Evolutionary conservation across 169 alveolate genomes (phyloP).

Genomic region (Ichthyophthirius multifiliis): DNA sequence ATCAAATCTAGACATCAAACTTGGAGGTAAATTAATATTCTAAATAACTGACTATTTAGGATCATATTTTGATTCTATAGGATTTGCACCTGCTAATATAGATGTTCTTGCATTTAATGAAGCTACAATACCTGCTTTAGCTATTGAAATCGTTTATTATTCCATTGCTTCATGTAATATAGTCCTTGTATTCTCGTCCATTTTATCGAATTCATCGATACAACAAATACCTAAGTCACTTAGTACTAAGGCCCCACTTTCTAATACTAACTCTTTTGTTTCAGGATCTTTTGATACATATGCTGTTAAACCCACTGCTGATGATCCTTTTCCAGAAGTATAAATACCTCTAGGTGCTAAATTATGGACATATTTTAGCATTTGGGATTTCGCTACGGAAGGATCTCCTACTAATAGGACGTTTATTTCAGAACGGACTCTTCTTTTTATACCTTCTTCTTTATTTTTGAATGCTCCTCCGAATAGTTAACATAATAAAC

Average conservation of each 20-base stretch:
- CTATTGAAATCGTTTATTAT: slow-evolving; percentile 98
- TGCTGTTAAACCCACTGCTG: slow-evolving; percentile 99
- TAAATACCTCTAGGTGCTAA: slow-evolving; percentile 96
- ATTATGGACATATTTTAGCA: slow-evolving; percentile 94
- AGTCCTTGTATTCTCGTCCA: slow-evolving; percentile 98
- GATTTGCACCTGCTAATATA: slow-evolving; percentile 98
- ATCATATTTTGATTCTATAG: slow-evolving; percentile 94
- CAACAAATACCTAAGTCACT: slow-evolving; percentile 99
- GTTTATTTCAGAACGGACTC: slow-evolving; percentile 94
- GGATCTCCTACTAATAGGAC: slow-evolving; percentile 99
- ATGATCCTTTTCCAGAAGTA: slow-evolving; percentile 97
- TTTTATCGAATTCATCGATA: slow-evolving; percentile 99
- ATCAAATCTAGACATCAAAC: slow-evolving; percentile 95
- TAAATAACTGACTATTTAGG: slow-evolving; percentile 96
- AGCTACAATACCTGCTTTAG: slow-evolving; percentile 97
- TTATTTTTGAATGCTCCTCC: slow-evolving; percentile 93
- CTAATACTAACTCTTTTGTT: slow-evolving; percentile 94
- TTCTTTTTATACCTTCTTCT: slow-evolving; percentile 63
- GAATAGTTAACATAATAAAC: slow-evolving; percentile 95
- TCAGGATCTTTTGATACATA: slow-evolving; percentile 97
- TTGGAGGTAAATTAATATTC: slow-evolving; percentile 97
- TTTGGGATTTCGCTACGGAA: slow-evolving; percentile 98
- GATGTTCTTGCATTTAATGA: slow-evolving; percentile 96
- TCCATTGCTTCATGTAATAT: slow-evolving; percentile 99
- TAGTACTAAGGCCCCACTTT: slow-evolving; percentile 98